Evolutionary conservation across 2,329 filamentous ascomycete genomes (phyloP).

Genomic region (Nemania serpens): DNA sequence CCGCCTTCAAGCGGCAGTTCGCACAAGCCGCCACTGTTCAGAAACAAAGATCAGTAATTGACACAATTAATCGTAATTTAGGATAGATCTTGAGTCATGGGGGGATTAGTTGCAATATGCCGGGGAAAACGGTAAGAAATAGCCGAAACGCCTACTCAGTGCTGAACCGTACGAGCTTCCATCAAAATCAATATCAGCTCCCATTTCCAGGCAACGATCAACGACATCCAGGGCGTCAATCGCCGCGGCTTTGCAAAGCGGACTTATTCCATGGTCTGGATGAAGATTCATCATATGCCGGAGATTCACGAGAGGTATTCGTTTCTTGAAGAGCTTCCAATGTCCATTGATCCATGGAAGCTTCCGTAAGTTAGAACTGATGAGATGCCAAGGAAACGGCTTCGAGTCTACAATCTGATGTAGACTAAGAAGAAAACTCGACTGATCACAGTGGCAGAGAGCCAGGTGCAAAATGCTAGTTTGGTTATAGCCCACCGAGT

Average conservation of each 20-base stretch:
- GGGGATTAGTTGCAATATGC: not conserved
- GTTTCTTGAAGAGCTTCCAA: constrained; percentile 15
- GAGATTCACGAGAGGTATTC: not conserved
- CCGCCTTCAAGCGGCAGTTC: constrained; percentile 8
- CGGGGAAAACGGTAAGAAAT: not conserved
- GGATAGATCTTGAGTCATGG: not conserved
- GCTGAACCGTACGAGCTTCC: constrained; percentile 19
- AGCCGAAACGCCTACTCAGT: not conserved
- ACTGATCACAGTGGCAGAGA: not conserved
- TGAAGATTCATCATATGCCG: constrained; percentile 15
- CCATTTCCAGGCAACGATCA: constrained; percentile 12
- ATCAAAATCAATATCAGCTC: constrained; percentile 16
- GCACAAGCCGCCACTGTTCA: constrained; percentile 13
- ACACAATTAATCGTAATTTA: not conserved
- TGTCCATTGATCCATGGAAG: constrained; percentile 11
- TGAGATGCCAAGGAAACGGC: constrained; percentile 14
- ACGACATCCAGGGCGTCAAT: constrained; percentile 3
- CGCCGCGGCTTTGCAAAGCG: constrained; percentile 15
- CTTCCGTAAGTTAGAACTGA: not conserved
- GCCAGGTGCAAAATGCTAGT: not conserved
- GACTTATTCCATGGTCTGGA: constrained; percentile 13
- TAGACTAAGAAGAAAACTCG: constrained; percentile 1
- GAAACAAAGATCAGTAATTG: not conserved
- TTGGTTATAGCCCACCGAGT: not conserved
- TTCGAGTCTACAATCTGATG: constrained; percentile 4